A percentile compares a stretch with the other conserved stretches of the same genome.
Conservation (phyloP, 2,329 filamentous ascomycete genomes). For the Chlorencoelia australis region DNA sequence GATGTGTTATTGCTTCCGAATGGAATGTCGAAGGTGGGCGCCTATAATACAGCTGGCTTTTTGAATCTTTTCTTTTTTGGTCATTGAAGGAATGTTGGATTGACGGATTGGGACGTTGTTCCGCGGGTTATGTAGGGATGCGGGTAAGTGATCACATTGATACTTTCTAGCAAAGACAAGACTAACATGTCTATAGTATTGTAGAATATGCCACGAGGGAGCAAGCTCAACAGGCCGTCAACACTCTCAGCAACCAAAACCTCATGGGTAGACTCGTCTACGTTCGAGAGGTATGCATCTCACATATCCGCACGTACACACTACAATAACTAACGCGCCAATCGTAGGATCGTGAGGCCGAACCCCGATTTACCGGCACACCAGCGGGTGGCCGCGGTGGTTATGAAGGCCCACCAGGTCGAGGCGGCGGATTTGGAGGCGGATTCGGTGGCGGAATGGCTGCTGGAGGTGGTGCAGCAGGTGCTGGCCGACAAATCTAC, state of each 20-base stretch:
- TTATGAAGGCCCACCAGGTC: conserved; percentile 28
- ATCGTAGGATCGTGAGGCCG: conserved; percentile 83
- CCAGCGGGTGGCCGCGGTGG: conserved; percentile 54
- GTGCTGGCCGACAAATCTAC: conserved; percentile 82
- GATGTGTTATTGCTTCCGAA: conserved; percentile 99
- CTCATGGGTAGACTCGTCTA: conserved; percentile 98
- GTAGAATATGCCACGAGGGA: conserved; percentile 99
- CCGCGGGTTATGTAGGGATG: conserved; percentile 94
- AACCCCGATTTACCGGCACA: conserved; percentile 86
- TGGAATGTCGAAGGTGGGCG: conserved; percentile 99
- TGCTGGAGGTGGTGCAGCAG: conserved; percentile 47
- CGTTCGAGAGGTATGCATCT: conserved; percentile 73
- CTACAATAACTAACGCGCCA: conserved; percentile 13
- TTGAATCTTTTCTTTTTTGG: conserved; percentile 47
- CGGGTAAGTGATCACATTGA: conserved; percentile 62
- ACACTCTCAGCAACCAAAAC: conserved; percentile 97
- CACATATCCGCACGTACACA: background rate
- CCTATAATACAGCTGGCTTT: conserved; percentile 80
- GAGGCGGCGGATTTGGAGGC: conserved; percentile 8
- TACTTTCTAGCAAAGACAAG: too few species aligned
- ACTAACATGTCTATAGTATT: conserved; percentile 58
- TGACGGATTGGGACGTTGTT: conserved; percentile 96
- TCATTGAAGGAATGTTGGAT: conserved; percentile 87
- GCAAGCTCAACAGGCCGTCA: conserved; percentile 95
- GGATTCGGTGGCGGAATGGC: conserved; percentile 33